These are phyloP conservation scores for Euryodendron excelsum DNA, from an alignment of 148 eudicot species.

Conservation along the genomic window DNA sequence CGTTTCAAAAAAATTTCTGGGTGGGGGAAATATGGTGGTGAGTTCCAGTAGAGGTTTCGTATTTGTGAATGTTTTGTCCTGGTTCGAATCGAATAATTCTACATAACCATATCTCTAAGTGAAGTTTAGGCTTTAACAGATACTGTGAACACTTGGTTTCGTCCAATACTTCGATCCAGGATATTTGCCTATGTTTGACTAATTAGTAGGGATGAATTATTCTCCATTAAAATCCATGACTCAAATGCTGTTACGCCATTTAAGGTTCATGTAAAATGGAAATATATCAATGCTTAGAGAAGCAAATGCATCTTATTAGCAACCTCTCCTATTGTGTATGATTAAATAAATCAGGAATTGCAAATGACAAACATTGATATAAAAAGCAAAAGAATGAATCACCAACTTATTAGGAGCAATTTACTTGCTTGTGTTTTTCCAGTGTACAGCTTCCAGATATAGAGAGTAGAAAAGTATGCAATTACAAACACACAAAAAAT, in stretches of 20 bases:
- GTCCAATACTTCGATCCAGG: neutral
- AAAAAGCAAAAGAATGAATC: neutral
- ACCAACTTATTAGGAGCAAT: too few species aligned
- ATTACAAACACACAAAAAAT: neutral
- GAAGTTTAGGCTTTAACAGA: neutral
- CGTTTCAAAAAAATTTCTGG: neutral
- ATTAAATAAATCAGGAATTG: neutral
- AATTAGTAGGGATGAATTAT: constrained; percentile 2
- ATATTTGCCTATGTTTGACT: neutral
- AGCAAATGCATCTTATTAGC: neutral
- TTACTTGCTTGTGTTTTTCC: too few species aligned
- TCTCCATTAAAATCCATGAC: neutral
- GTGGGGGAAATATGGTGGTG: neutral
- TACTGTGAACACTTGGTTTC: neutral
- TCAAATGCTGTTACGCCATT: neutral
- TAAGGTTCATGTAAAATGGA: neutral
- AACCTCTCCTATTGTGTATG: neutral
- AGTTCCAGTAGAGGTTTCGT: neutral
- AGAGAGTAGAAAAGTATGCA: neutral
- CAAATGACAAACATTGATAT: neutral
- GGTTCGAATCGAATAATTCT: neutral
- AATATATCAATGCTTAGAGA: neutral
- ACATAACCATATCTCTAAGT: neutral
- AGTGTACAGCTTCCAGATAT: neutral
- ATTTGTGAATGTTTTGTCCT: neutral